phyloP scores from a whole-genome alignment of 177 flowering plant genomes.

The Vitis hybrid region DNA sequence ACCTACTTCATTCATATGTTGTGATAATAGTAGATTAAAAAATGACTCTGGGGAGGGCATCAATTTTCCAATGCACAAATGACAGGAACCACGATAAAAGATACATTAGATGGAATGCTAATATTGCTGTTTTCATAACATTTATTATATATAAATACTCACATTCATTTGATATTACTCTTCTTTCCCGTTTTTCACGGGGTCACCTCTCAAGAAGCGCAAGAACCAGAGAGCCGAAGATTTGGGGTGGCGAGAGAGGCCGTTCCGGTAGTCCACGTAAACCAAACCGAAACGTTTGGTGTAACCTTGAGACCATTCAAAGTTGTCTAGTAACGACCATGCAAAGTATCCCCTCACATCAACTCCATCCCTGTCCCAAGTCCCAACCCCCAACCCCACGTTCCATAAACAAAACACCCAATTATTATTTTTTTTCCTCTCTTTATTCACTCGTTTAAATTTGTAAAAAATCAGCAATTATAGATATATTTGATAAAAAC shows the following conservation, averaged over 20 bases:
- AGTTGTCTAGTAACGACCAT: constrained; percentile 90
- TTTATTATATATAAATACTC: too few species aligned
- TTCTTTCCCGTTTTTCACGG: constrained; percentile 42
- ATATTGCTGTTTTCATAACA: too few species aligned
- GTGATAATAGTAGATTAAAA: too few species aligned
- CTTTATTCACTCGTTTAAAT: too few species aligned
- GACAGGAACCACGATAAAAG: too few species aligned
- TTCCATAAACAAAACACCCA: neutral
- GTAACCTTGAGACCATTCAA: constrained; percentile 84
- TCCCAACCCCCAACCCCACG: neutral
- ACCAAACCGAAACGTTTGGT: constrained; percentile 90
- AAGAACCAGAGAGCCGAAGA: constrained; percentile 90
- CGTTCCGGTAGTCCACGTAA: constrained; percentile 85
- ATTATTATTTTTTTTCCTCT: neutral
- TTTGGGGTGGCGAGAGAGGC: constrained; percentile 75
- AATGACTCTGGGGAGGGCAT: too few species aligned
- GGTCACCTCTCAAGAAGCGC: constrained; percentile 51
- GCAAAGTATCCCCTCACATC: constrained; percentile 87
- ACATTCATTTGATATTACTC: constrained; percentile 24
- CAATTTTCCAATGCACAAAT: too few species aligned
- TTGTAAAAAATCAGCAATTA: neutral
- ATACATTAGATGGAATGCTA: too few species aligned
- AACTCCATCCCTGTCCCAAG: constrained; percentile 64
- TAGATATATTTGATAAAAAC: neutral
- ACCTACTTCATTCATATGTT: too few species aligned